Evolutionary conservation across 805 yeast species (phyloP).

Genomic region (Brettanomyces bruxellensis): DNA sequence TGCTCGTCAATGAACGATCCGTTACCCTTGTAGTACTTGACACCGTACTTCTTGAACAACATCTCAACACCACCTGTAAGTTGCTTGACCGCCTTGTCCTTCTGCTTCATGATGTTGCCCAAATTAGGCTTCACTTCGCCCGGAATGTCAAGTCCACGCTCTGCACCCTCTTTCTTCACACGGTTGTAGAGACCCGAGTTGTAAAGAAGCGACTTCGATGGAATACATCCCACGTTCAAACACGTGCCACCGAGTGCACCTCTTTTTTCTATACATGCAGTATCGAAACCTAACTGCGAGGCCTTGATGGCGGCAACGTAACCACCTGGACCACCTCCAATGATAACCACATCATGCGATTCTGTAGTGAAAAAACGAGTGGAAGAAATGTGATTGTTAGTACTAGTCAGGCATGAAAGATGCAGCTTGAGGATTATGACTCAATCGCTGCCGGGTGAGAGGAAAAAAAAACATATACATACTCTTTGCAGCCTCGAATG

Average conservation of each 20-base stretch:
- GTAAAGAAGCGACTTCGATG: conserved; percentile 91
- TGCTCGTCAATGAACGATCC: conserved; percentile 84
- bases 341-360: conserved; percentile 84
- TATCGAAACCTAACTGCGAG: conserved; percentile 89
- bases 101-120: conserved; percentile 77
- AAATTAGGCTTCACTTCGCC: conserved; percentile 69
- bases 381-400: not conserved
- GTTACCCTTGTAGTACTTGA: conserved; percentile 86
- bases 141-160: conserved; percentile 81
- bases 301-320: conserved; percentile 98
- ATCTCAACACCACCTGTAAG: conserved; percentile 91
- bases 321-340: conserved; percentile 99
- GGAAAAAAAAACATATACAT: conserved; percentile 5
- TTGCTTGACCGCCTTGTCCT: conserved; percentile 81
- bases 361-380: conserved; percentile 6
- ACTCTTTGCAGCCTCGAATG: conserved; percentile 21
- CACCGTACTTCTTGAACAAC: conserved; percentile 92
- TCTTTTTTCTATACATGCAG: conserved; percentile 96
- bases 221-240: conserved; percentile 97
- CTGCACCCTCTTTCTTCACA: conserved; percentile 72
- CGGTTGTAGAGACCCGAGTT: conserved; percentile 90
- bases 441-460: not conserved
- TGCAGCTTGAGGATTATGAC: not conserved
- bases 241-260: conserved; percentile 98
- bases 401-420: too few species aligned